phyloP scores from a whole-genome alignment of 1,284 basidiomycete genomes.

The Cerioporus squamosus region DNA sequence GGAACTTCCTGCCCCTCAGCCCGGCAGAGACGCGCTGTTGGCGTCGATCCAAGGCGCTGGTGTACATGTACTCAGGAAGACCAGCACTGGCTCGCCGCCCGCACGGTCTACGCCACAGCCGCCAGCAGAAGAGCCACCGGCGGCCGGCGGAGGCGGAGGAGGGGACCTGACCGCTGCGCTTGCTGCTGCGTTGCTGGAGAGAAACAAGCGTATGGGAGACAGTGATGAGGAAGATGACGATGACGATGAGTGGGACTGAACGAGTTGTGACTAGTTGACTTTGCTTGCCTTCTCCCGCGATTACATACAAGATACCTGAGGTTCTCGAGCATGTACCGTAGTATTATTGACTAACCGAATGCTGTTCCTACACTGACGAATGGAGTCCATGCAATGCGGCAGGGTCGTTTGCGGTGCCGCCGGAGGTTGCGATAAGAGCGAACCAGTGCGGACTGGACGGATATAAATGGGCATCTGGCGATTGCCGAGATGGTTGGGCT shows the following conservation, averaged over 20 bases:
- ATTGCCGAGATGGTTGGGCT: slow-evolving; percentile 27
- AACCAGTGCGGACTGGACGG: slow-evolving; percentile 13
- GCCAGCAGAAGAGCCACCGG: slow-evolving; percentile 42
- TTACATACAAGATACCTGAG: no score
- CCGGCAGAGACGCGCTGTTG: slow-evolving; percentile 63
- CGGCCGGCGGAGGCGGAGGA: slow-evolving; percentile 40
- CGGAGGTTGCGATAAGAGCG: slow-evolving; percentile 15
- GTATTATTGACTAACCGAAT: no score
- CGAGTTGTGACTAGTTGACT: neutral
- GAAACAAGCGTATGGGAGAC: slow-evolving; percentile 91
- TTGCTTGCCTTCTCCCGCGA: no score
- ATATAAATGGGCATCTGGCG: slow-evolving; percentile 16
- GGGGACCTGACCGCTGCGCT: slow-evolving; percentile 68
- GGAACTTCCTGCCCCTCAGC: slow-evolving; percentile 38
- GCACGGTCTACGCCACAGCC: slow-evolving; percentile 43
- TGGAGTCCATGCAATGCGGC: slow-evolving; percentile 2
- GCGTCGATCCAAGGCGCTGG: slow-evolving; percentile 73
- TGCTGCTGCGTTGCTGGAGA: slow-evolving; percentile 69
- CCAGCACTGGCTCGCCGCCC: slow-evolving; percentile 41
- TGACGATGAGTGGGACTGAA: slow-evolving; percentile 82
- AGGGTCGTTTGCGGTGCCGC: neutral
- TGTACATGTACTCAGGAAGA: slow-evolving; percentile 77
- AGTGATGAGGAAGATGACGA: slow-evolving; percentile 92
- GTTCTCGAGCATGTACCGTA: no score
- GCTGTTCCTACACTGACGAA: neutral